phyloP scores from a whole-genome alignment of 495 filamentous ascomycete species.

The Penicillium canariense region DNA sequence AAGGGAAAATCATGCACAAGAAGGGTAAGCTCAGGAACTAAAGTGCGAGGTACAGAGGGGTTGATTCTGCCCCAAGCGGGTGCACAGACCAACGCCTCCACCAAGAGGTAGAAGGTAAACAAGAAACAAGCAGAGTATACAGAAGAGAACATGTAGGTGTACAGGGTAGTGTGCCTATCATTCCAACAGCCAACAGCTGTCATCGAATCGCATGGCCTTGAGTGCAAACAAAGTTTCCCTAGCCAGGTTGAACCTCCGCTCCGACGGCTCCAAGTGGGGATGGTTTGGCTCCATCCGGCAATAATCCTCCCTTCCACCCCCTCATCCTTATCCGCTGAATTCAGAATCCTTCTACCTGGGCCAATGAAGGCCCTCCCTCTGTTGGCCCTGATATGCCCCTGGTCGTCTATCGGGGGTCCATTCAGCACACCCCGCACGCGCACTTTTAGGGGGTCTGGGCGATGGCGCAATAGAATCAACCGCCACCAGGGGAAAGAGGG shows the following conservation, averaged over 20 bases:
- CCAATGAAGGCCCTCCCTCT: neutral
- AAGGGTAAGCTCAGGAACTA: neutral
- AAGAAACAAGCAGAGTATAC: too few species aligned
- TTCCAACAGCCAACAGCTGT: too few species aligned
- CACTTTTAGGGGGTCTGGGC: neutral
- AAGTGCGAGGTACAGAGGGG: too few species aligned
- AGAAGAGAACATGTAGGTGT: too few species aligned
- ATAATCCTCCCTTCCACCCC: neutral
- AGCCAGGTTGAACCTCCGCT: neutral
- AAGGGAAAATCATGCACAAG: neutral
- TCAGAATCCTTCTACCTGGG: neutral
- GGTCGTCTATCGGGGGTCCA: neutral
- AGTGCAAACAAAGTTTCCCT: slow-evolving; percentile 6
- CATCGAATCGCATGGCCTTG: too few species aligned
- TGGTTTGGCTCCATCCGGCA: neutral
- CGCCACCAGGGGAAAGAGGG: neutral
- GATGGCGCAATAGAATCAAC: neutral
- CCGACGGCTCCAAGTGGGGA: slow-evolving; percentile 3
- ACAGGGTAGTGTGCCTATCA: too few species aligned
- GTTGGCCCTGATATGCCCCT: slow-evolving; percentile 16
- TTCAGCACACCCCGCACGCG: neutral
- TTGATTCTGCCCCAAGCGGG: too few species aligned
- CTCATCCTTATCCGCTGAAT: neutral
- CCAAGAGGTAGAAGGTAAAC: too few species aligned
- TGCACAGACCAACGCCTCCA: too few species aligned